Base-by-base conservation (phyloP, 208 protist genomes). In the Kentomonas sorsogonicus region DNA sequence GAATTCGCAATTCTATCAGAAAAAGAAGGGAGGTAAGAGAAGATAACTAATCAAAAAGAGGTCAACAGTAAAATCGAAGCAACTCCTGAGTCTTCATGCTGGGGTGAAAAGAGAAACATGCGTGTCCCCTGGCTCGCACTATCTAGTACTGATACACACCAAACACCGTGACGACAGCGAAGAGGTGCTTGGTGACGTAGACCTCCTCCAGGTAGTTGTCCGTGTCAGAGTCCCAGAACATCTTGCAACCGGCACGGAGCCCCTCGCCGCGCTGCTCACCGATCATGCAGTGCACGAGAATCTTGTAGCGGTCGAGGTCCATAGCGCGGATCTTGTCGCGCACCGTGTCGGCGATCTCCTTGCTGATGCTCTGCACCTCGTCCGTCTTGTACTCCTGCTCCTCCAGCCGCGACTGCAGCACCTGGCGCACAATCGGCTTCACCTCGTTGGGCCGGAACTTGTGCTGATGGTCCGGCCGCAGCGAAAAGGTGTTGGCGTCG, bases 221-320 rank as follows among this genome's bases (percentile, higher is more conserved):
- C n/a, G 91, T 95, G 73, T 97, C 93, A 0, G 86, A 90, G 74
- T 97, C 93, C 91, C 93, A 97, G 63, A 97, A 97, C 86, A 95
- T 96, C 59, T 94, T 93, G 69, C 89, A 96, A 0, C 93, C 93
- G 25, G 93, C 83, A 4, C 89, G 85, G 48, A 97, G 38, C 7
- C 93, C 93, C 45, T 94, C 79, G 0, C 93, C 93, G 13, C 85
- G 85, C 65, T 96, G 91, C 66, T 97, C 93, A 2, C 91, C 87
- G 64, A 97, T 94, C 83, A 97, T 91, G 58, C 91, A 94, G 63
- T 96, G 77, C 18, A 96, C 93, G 22, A 96, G 75, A 29, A 96
- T 88, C 65, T 96, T 96, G 75, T 97, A 97, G 11, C 91, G 74
- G 30, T 96, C 89, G 1, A 94, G 66, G n/a, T 94, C 87, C 48